phyloP scores from a whole-genome alignment of 2,329 filamentous ascomycete species.

The Fusarium decemcellulare region DNA sequence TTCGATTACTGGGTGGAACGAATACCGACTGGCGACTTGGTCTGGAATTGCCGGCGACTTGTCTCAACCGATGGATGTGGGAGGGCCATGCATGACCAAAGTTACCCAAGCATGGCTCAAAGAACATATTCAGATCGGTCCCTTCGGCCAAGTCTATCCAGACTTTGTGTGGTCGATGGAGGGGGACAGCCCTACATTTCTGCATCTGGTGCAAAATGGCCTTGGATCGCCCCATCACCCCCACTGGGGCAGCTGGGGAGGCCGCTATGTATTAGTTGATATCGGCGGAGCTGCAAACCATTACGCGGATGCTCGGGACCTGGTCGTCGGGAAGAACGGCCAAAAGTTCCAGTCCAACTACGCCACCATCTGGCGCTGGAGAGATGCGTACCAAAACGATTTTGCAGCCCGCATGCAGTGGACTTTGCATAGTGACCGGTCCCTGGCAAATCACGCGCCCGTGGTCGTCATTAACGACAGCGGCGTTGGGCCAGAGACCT shows the following conservation, averaged over 20 bases:
- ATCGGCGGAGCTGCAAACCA: slow-evolving; percentile 36
- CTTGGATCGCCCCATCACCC: slow-evolving; percentile 56
- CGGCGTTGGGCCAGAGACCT: slow-evolving; percentile 52
- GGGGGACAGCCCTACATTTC: slow-evolving; percentile 63
- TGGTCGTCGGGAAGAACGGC: slow-evolving; percentile 44
- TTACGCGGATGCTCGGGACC: slow-evolving; percentile 48
- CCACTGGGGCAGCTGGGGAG: slow-evolving; percentile 63
- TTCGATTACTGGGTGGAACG: slow-evolving; percentile 67
- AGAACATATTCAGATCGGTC: slow-evolving; percentile 64
- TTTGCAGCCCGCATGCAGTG: slow-evolving; percentile 59
- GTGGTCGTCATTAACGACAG: slow-evolving; percentile 58
- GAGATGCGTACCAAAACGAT: slow-evolving; percentile 56
- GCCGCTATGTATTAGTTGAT: slow-evolving; percentile 55
- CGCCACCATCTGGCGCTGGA: slow-evolving; percentile 59
- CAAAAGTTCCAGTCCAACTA: slow-evolving; percentile 41
- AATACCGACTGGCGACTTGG: slow-evolving; percentile 68
- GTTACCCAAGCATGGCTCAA: slow-evolving; percentile 65
- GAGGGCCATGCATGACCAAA: slow-evolving; percentile 57
- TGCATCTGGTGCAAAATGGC: slow-evolving; percentile 50
- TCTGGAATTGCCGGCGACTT: slow-evolving; percentile 63
- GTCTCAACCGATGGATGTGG: neutral
- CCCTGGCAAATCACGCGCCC: slow-evolving; percentile 60
- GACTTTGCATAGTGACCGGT: slow-evolving; percentile 47
- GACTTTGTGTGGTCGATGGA: slow-evolving; percentile 65
- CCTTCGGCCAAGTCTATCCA: slow-evolving; percentile 59